These are phyloP conservation scores for Yamadazyma sp. DNA, from an alignment of 805 yeast genomes.

Conservation along the genomic window DNA sequence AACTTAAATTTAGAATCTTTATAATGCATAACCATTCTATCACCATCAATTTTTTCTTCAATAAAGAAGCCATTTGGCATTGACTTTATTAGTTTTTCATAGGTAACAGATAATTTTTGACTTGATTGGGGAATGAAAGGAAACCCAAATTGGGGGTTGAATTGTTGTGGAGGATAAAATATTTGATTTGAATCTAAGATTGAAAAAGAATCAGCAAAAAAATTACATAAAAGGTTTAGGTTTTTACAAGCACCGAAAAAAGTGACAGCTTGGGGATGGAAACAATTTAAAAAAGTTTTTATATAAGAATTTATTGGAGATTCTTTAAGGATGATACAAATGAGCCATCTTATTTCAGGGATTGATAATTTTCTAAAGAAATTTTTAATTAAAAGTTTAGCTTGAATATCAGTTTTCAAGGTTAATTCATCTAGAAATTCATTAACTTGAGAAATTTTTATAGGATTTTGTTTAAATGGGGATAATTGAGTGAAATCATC, in stretches of 20 bases:
- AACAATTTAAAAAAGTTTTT: constrained; percentile 56
- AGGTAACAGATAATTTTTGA: constrained; percentile 48
- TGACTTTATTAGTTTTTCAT: constrained; percentile 45
- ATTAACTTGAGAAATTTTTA: constrained; percentile 30
- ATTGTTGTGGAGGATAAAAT: constrained; percentile 39
- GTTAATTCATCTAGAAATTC: constrained; percentile 25
- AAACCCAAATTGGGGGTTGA: constrained; percentile 41
- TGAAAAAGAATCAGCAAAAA: constrained; percentile 47
- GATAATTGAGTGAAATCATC: not conserved
- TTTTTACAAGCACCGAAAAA: constrained; percentile 65
- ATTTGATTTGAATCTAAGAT: too few relatives aligned
- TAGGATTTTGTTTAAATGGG: constrained; percentile 16
- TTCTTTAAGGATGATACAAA: constrained; percentile 61
- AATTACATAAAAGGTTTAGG: constrained; percentile 54
- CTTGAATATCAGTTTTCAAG: constrained; percentile 18
- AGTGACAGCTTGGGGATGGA: constrained; percentile 79
- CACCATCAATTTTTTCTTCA: constrained; percentile 95
- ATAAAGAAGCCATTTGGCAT: constrained; percentile 46
- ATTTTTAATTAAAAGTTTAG: too few relatives aligned
- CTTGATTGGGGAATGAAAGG: constrained; percentile 81
- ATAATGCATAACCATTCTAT: constrained; percentile 77
- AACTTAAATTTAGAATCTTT: constrained; percentile 41
- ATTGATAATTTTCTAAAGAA: too few relatives aligned
- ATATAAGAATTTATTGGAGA: constrained; percentile 54
- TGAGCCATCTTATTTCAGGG: constrained; percentile 64